Percentiles rank a stretch among this genome's conserved stretches.
Evolutionary conservation across 305 asterid species (phyloP).

Genomic region (Petunia hybrid): DNA sequence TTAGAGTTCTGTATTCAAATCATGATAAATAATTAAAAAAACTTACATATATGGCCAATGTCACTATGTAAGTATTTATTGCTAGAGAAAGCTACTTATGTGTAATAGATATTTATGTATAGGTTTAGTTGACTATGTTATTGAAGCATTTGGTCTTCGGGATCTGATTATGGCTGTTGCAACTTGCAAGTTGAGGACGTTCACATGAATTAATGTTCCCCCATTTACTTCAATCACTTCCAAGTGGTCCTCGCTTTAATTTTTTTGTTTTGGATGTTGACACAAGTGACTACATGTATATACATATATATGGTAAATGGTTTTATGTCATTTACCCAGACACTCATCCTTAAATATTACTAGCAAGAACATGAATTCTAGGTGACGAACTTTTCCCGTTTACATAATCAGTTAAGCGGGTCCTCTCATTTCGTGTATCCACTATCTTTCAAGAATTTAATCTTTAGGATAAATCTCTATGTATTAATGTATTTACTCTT

Average conservation of each 20-base stretch:
- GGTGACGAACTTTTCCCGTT: too few species aligned
- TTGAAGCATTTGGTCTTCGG: too few species aligned
- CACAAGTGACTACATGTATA: conserved; percentile 17
- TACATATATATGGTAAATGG: conserved; percentile 7
- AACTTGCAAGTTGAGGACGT: conserved; percentile 41
- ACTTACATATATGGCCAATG: neutral
- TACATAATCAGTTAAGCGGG: too few species aligned
- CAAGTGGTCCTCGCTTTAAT: conserved; percentile 45
- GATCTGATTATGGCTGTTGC: neutral
- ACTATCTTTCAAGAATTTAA: too few species aligned
- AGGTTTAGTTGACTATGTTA: neutral
- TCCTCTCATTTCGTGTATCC: too few species aligned
- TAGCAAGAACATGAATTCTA: neutral
- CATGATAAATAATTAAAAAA: too few species aligned
- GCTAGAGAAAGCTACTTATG: neutral
- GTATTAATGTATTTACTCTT: too few species aligned
- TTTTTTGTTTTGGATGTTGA: conserved; percentile 48
- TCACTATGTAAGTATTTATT: neutral
- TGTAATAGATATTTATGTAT: neutral
- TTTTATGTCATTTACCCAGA: neutral
- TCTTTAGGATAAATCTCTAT: too few species aligned
- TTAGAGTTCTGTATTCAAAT: too few species aligned
- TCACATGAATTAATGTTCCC: conserved; percentile 48
- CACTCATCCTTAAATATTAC: neutral
- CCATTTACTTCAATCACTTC: conserved; percentile 49